Evolutionary conservation across 2,329 filamentous ascomycete species (phyloP), one percentile per base, ranked within the genome.

Genomic region (Penicillium concentricum): DNA sequence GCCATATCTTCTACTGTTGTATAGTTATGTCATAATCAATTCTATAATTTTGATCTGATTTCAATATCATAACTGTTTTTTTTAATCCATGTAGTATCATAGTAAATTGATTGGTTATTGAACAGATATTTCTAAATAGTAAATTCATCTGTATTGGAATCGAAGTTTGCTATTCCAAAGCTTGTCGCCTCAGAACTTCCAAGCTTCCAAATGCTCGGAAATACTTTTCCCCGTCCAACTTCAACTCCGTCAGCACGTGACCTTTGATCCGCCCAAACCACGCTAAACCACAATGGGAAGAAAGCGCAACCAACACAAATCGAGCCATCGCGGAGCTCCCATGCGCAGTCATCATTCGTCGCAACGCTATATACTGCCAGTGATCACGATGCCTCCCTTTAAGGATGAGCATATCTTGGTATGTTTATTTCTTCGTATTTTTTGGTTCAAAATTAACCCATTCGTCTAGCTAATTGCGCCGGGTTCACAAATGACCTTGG

Each of bases 401-500:
- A 81, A 80, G 69, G 79, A 81, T 75, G 79, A 81, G 69, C 79
- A 81, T 66, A 74, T 81, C 54, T 65, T 81, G 65, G 79, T 81
- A 74, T 59, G 74, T 66, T 20, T 24, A 15, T 15, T 34, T 56
- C 24, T 9, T 30, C 8, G 16, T 16, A 35, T 16, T 22, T 13
- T 41, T 9, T 30, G 20, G 32, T 24, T n/a, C 24, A 32, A 6
- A 8, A 18, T 39, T 54, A 16, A 43, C 38, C 55, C 48, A 52
- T 44, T 12, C 43, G 12, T 54, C n/a, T 54, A 81, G 78, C 74
- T 80, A 64, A 81, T 83, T 71, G 79, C 79, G 67, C 81, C 81
- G 51, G 92, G 92, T 71, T 96, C 92, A 73, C 87, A 89, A 76
- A 93, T 88, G 63, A 96, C 92, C 57, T 86, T 96, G 78, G 92